Evolutionary conservation across 345 rosid species (phyloP).

Genomic region (Euphorbia tirucalli): DNA sequence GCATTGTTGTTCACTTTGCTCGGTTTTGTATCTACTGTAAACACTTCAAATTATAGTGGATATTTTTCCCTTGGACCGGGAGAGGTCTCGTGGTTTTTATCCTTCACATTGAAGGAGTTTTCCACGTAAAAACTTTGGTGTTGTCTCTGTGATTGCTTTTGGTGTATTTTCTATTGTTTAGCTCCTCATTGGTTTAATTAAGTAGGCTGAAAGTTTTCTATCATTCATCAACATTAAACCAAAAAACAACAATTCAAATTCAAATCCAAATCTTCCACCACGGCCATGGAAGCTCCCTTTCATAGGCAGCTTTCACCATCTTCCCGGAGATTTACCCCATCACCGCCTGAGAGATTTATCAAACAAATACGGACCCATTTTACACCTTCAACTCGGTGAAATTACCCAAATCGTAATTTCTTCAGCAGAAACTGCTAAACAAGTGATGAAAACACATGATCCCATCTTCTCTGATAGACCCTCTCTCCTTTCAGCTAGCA

Average conservation of each 20-base stretch:
- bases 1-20: no score
- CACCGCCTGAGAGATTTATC: conserved; percentile 11
- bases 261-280: conserved; percentile 4
- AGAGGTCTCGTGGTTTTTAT: no score
- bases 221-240: no score
- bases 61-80: no score
- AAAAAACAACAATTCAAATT: background rate
- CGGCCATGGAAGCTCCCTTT: background rate
- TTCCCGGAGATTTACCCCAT: conserved; percentile 4
- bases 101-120: no score
- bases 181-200: no score
- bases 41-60: no score
- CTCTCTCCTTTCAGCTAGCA: background rate
- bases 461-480: conserved; percentile 11
- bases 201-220: no score
- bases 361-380: conserved; percentile 10
- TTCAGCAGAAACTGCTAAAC: conserved; percentile 17
- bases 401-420: background rate
- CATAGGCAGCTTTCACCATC: conserved; percentile 8
- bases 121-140: no score
- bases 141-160: no score
- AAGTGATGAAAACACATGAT: conserved; percentile 18
- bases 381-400: conserved; percentile 19
- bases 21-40: no score
- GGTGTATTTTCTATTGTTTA: no score